Evolutionary conservation across 345 rosid species (phyloP).

Genomic region (Citrus hindsii): DNA sequence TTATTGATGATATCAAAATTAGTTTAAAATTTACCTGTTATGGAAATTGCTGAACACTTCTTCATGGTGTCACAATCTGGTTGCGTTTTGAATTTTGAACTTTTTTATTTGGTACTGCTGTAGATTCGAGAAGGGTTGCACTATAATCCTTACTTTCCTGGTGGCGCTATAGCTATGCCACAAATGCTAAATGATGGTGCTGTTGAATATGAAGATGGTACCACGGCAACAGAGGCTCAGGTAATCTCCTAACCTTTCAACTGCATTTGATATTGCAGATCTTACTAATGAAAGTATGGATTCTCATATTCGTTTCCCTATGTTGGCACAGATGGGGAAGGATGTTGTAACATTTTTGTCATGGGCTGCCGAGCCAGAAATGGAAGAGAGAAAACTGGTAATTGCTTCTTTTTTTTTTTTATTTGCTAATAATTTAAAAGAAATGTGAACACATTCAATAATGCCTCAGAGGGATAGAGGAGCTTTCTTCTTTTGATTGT

Average conservation of each 20-base stretch:
- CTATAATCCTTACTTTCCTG: slow-evolving; percentile 46
- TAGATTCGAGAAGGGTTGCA: slow-evolving; percentile 39
- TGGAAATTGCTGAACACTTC: too few species aligned
- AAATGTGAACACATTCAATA: background rate
- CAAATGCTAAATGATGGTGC: slow-evolving; percentile 44
- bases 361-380: slow-evolving; percentile 51
- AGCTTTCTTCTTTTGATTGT: background rate
- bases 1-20: too few species aligned
- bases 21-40: too few species aligned
- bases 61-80: too few species aligned
- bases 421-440: background rate
- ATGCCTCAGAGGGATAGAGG: background rate
- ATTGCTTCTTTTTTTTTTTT: background rate
- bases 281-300: background rate
- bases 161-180: slow-evolving; percentile 50
- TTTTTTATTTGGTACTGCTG: background rate
- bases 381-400: slow-evolving; percentile 49
- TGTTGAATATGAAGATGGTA: slow-evolving; percentile 44
- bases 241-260: slow-evolving; percentile 6
- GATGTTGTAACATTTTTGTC: slow-evolving; percentile 38
- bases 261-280: background rate
- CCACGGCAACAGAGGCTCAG: slow-evolving; percentile 38
- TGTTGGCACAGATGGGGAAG: slow-evolving; percentile 34
- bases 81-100: too few species aligned
- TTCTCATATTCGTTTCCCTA: background rate